phyloP scores from a whole-genome alignment of 2,329 filamentous ascomycete genomes.

The Corniculantispora saksenae region DNA sequence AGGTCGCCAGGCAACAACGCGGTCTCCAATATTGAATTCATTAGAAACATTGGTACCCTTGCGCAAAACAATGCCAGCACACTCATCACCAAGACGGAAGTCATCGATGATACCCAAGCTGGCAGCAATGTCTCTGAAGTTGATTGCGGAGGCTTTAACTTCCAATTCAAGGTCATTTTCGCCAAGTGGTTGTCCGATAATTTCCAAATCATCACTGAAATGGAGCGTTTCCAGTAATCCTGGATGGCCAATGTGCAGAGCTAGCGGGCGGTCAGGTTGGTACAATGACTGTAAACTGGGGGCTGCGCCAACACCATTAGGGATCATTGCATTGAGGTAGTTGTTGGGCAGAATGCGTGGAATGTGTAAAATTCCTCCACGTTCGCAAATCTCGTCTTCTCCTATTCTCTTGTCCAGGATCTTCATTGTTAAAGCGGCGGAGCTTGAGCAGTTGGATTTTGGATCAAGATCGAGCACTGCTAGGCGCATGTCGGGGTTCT shows the following conservation, averaged over 20 bases:
- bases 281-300: neutral
- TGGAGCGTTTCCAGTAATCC: constrained; percentile 32
- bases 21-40: constrained; percentile 33
- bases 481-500: neutral
- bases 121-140: constrained; percentile 38
- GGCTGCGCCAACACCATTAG: constrained; percentile 21
- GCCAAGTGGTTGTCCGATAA: neutral
- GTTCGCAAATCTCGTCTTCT: constrained; percentile 28
- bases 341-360: constrained; percentile 27
- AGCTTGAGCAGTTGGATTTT: constrained; percentile 7
- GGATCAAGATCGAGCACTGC: constrained; percentile 16
- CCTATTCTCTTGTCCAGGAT: constrained; percentile 22
- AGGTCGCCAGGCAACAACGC: constrained; percentile 28
- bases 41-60: constrained; percentile 23
- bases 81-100: constrained; percentile 29
- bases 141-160: constrained; percentile 33
- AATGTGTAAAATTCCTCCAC: constrained; percentile 26
- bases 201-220: constrained; percentile 29
- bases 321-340: constrained; percentile 27
- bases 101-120: constrained; percentile 30
- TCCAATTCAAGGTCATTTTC: constrained; percentile 33
- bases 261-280: constrained; percentile 19
- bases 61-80: constrained; percentile 24
- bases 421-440: constrained; percentile 1
- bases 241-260: constrained; percentile 24